Conservation (phyloP, 2,329 filamentous ascomycete species). For the Colletotrichum trifolii region DNA sequence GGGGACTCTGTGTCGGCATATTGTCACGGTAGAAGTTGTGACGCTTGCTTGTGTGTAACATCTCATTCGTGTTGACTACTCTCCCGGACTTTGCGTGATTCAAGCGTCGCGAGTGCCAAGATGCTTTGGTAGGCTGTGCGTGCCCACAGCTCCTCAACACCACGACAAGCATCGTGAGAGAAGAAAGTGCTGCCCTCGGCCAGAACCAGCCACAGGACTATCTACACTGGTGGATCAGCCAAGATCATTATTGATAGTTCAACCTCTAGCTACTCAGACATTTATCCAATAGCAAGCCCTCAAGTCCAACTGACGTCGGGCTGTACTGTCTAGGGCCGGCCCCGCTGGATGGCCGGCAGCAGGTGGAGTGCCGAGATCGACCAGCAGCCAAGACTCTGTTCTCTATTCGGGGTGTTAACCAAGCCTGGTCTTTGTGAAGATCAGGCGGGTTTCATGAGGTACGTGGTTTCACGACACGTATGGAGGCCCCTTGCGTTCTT, state of each 20-base stretch:
- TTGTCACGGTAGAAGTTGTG: constrained; percentile 4
- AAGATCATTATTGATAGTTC: neutral
- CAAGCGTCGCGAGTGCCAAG: too few species aligned
- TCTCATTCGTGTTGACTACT: neutral
- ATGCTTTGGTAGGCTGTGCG: too few species aligned
- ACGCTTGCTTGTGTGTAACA: neutral
- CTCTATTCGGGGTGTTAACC: too few species aligned
- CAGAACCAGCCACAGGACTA: neutral
- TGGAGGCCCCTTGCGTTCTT: too few species aligned
- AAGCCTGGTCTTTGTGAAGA: too few species aligned
- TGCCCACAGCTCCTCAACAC: neutral
- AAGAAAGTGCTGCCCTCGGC: too few species aligned
- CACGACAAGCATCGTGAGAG: neutral
- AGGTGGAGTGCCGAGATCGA: constrained; percentile 27
- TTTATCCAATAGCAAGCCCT: neutral
- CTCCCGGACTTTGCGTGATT: neutral
- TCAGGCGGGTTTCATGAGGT: too few species aligned
- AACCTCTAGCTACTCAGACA: neutral
- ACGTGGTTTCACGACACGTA: too few species aligned
- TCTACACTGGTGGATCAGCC: neutral
- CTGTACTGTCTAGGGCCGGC: constrained; percentile 9
- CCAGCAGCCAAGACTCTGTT: neutral
- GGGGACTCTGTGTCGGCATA: constrained; percentile 1
- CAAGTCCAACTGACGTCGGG: neutral
- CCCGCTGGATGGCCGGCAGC: neutral